Evolutionary conservation across 345 rosid genomes (phyloP).

Genomic region (Acer negundo): DNA sequence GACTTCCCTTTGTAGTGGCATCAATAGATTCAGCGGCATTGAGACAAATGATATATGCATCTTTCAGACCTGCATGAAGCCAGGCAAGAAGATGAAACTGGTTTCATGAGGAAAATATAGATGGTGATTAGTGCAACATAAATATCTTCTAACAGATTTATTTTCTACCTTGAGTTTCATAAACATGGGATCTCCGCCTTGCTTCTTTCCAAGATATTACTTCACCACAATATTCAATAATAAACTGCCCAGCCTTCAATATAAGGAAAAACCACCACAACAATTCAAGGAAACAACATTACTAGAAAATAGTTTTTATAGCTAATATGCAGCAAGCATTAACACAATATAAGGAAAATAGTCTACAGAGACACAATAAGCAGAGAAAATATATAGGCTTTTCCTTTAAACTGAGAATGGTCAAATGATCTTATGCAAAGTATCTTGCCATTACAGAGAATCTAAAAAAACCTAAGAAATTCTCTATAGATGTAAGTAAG

Average conservation of each 20-base stretch:
- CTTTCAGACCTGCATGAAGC: slow-evolving; percentile 70
- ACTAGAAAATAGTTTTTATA: background rate
- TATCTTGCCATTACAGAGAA: background rate
- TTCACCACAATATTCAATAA: slow-evolving; percentile 98
- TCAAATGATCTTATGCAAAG: background rate
- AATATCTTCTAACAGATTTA: slow-evolving; percentile 4
- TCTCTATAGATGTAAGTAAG: background rate
- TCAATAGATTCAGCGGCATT: slow-evolving; percentile 84
- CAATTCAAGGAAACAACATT: slow-evolving; percentile 1
- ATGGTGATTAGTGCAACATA: background rate
- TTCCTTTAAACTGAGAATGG: too few species aligned
- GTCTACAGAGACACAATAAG: background rate
- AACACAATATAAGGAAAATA: background rate
- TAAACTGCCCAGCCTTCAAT: slow-evolving; percentile 77
- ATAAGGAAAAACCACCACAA: background rate
- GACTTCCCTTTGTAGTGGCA: slow-evolving; percentile 91
- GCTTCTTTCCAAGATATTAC: slow-evolving; percentile 97
- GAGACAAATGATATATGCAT: slow-evolving; percentile 90
- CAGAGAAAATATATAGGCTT: background rate
- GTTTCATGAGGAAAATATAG: background rate
- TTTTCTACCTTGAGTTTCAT: slow-evolving; percentile 68
- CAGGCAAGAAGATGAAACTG: slow-evolving; percentile 12
- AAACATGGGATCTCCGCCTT: slow-evolving; percentile 74
- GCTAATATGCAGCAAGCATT: background rate
- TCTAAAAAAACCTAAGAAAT: background rate